Conservation (phyloP, 345 rosid species). For the Camelina neglecta region DNA sequence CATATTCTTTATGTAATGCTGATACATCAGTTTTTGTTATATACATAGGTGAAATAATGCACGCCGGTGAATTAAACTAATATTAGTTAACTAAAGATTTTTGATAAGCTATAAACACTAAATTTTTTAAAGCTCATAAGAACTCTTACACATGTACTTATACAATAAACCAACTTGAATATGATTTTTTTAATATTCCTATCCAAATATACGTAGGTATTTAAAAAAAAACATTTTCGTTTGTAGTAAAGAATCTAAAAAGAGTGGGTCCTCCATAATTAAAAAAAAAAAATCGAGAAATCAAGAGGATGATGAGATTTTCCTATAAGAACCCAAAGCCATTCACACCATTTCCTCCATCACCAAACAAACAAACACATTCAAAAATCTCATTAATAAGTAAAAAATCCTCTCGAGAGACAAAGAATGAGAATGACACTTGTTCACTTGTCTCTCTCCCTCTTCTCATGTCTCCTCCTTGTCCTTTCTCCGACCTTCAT, state of each 20-base stretch:
- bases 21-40: not conserved
- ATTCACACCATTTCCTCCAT: constrained; percentile 36
- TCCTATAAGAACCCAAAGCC: constrained; percentile 39
- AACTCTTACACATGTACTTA: not conserved
- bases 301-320: constrained; percentile 21
- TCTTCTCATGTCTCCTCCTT: constrained; percentile 50
- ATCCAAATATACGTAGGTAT: not conserved
- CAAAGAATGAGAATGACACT: constrained; percentile 46
- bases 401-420: constrained; percentile 30
- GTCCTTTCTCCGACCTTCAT: constrained; percentile 49
- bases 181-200: constrained; percentile 5
- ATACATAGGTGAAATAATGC: not conserved
- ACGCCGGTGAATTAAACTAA: not conserved
- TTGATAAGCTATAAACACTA: constrained; percentile 1
- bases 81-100: not conserved
- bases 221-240: not conserved
- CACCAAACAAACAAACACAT: constrained; percentile 38
- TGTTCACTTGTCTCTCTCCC: constrained; percentile 51
- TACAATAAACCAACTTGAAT: constrained; percentile 1
- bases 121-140: constrained; percentile 1
- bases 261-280: constrained; percentile 19
- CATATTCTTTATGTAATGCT: not conserved
- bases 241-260: constrained; percentile 21
- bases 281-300: constrained; percentile 8
- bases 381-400: constrained; percentile 37